Conservation (phyloP, 73 alveolate genomes). For the Paramecium caudatum region DNA sequence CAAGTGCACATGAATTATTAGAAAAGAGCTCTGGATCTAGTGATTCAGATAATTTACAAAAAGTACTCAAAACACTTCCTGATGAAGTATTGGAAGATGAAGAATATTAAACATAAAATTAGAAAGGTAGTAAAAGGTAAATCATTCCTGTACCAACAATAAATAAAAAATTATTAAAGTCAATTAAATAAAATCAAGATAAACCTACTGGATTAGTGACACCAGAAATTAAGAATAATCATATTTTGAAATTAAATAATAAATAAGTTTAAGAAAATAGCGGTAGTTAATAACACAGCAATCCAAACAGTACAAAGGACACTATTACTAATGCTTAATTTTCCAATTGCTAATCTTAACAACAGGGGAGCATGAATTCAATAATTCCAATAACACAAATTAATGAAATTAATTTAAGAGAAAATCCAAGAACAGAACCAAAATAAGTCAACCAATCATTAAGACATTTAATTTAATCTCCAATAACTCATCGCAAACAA, state of each 20-base stretch:
- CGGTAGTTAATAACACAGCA: not conserved
- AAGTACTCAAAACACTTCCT: not conserved
- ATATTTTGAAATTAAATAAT: not conserved
- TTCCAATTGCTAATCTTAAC: constrained; percentile 4
- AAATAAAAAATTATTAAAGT: not conserved
- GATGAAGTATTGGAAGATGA: not conserved
- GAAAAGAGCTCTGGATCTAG: not conserved
- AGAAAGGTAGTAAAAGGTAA: not conserved
- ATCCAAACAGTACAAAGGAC: constrained; percentile 26
- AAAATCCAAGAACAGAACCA: not conserved
- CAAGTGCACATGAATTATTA: not conserved
- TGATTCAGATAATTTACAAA: not conserved
- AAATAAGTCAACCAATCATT: not conserved
- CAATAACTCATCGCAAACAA: too few relatives aligned
- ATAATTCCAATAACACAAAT: not conserved
- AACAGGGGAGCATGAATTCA: not conserved
- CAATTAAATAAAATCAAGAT: not conserved
- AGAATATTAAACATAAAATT: too few relatives aligned
- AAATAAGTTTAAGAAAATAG: not conserved
- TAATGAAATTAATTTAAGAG: not conserved
- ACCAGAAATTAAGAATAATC: not conserved
- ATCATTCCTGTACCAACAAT: not conserved
- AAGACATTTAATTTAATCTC: constrained; percentile 8
- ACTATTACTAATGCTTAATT: not conserved
- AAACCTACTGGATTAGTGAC: not conserved